phyloP scores from a whole-genome alignment of 805 yeast genomes.

The Ogataea dorogensis region DNA sequence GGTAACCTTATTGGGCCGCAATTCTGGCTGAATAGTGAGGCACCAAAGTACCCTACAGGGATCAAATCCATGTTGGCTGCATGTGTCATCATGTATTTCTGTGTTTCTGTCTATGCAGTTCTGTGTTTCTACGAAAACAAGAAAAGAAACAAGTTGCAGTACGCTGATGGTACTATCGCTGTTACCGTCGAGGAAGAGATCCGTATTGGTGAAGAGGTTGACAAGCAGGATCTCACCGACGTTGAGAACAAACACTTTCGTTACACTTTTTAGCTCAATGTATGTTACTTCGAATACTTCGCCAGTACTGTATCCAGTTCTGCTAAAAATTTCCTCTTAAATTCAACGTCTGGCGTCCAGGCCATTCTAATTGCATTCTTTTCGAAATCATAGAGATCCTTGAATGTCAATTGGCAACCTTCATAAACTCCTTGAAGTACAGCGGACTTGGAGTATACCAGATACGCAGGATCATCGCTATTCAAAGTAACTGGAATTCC shows the following conservation, averaged over 20 bases:
- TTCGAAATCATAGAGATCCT: slow-evolving; percentile 20
- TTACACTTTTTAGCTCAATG: slow-evolving; percentile 36
- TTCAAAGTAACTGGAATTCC: slow-evolving; percentile 42
- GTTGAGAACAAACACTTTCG: slow-evolving; percentile 56
- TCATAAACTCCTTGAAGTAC: slow-evolving; percentile 26
- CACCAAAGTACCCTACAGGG: slow-evolving; percentile 57
- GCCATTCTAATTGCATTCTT: slow-evolving; percentile 23
- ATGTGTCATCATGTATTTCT: slow-evolving; percentile 23
- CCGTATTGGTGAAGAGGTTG: slow-evolving; percentile 20
- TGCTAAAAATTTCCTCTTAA: slow-evolving; percentile 14
- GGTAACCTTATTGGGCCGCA: slow-evolving; percentile 67
- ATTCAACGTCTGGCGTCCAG: slow-evolving; percentile 23
- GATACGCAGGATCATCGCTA: slow-evolving; percentile 40
- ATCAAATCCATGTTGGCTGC: slow-evolving; percentile 43
- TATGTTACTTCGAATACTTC: slow-evolving; percentile 7
- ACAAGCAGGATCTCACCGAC: slow-evolving; percentile 51
- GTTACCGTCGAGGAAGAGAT: slow-evolving; percentile 15
- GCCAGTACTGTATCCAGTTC: slow-evolving; percentile 15
- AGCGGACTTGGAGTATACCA: slow-evolving; percentile 44
- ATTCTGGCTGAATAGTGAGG: slow-evolving; percentile 48
- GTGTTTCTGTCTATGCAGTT: slow-evolving; percentile 19
- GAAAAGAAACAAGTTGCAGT: slow-evolving; percentile 38
- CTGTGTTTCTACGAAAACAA: slow-evolving; percentile 42
- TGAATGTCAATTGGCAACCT: slow-evolving; percentile 16
- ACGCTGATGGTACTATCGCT: not conserved